These are phyloP conservation scores for Zoysia pacifica DNA, from an alignment of 176 grass and related monocot genomes.

Conservation along the genomic window DNA sequence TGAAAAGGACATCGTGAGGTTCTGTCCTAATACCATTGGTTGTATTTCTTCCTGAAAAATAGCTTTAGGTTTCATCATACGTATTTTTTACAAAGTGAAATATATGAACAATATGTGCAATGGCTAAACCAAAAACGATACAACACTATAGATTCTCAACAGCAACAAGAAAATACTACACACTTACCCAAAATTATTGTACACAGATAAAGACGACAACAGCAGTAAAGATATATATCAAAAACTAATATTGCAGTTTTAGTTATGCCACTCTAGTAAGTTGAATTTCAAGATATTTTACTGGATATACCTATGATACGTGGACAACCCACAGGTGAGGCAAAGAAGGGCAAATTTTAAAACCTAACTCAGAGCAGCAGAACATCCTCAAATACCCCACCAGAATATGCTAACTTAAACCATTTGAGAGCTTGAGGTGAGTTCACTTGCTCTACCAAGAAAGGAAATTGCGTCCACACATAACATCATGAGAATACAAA, in stretches of 20 bases:
- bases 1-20: conserved; percentile 88
- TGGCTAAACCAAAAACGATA: conserved; percentile 29
- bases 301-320: background rate
- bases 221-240: background rate
- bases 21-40: conserved; percentile 80
- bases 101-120: conserved; percentile 10
- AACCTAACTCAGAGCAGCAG: background rate
- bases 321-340: background rate
- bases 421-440: conserved; percentile 9
- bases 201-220: conserved; percentile 31
- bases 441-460: background rate
- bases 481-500: conserved; percentile 11
- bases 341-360: background rate
- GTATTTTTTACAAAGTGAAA: conserved; percentile 15
- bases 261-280: background rate
- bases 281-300: background rate
- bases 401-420: conserved; percentile 10
- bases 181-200: conserved; percentile 28
- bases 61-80: conserved; percentile 5
- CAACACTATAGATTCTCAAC: conserved; percentile 6
- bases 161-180: background rate
- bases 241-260: conserved; percentile 2
- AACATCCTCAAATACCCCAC: background rate
- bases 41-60: conserved; percentile 77
- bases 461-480: background rate